Evolutionary conservation across 1,139 yeast genomes (phyloP), one percentile per base, ranked within the genome.

Genomic region (Chernovozyma aurita): DNA sequence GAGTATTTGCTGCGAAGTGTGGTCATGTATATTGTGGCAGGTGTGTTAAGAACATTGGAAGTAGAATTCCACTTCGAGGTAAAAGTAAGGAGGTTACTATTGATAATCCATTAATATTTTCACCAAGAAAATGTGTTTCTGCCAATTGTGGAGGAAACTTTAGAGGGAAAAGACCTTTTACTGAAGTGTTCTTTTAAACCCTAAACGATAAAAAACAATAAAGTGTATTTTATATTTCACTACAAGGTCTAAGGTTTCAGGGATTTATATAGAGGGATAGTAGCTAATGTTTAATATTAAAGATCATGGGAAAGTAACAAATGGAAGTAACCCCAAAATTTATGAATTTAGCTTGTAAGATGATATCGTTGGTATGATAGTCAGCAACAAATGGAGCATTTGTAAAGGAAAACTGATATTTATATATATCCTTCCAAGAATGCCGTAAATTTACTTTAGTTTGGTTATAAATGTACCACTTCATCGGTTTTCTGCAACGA

Each of bases 11-110:
- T 21, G 73, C 90, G 0, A 64, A 62, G 42, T 88, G 97, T 63
- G 96, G 96, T 0, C 97, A 88, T 61, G 73, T 81, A 1, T 88
- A 76, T 53, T 88, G 97, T 57, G 96, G 95, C 2, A 61, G 92
- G 36, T 88, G 96, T 61, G 85, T 83, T 15, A 76, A 74, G 47
- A 71, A 72, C 44, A 77, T 81, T 15, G 73, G 70, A 3, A 67
- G 61, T 38, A 52, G 73, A 37, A 65, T 70, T 1, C 44, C 55
- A 28, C 42, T 50, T 31, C 35, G 41, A 14, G 32, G 30, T 22
- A 40, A 40, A 14, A 32, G 36, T 2, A 31, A 33, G 18, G 43
- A 43, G 7, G 39, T 55, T 13, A 57, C 61, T 25, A 72, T 76
- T 25, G 60, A 58, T 3, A 71, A 75, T 44, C 80, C 80, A 1